A percentile compares a stretch with the other conserved stretches of the same genome.
These are phyloP conservation scores for Akanthomyces lecanii DNA, from an alignment of 2,329 filamentous ascomycete genomes.

Conservation along the genomic window DNA sequence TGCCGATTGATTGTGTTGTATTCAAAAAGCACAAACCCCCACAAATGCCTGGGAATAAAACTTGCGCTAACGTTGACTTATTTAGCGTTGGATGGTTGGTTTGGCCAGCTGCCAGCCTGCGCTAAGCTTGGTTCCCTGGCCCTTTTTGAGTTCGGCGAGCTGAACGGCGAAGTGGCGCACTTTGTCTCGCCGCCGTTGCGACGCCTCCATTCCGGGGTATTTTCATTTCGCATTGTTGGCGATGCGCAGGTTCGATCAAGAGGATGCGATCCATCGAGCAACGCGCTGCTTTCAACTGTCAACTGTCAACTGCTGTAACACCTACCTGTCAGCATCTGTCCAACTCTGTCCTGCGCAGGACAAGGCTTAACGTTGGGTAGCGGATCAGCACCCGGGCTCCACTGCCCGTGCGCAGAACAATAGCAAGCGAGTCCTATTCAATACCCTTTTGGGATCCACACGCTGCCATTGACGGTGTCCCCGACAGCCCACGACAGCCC, in stretches of 20 bases:
- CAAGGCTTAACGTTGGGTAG: background rate
- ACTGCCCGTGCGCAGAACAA: conserved; percentile 16
- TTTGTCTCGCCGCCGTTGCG: no score
- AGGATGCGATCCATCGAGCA: no score
- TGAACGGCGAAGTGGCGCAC: no score
- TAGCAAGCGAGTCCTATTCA: conserved; percentile 18
- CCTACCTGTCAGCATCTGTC: background rate
- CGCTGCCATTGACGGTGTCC: background rate
- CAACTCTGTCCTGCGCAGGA: background rate
- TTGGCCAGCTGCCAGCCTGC: background rate
- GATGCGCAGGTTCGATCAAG: no score
- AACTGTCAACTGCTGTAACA: no score
- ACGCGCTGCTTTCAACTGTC: no score
- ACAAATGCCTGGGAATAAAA: conserved; percentile 12
- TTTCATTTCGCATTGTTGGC: no score
- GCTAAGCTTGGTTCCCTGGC: background rate
- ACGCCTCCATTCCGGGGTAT: no score
- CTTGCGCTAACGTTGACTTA: background rate
- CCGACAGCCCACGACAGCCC: conserved; percentile 8
- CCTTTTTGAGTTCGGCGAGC: background rate
- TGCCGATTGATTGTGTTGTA: conserved; percentile 11
- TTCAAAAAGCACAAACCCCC: conserved; percentile 6
- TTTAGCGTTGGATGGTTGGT: no score
- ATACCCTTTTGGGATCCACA: conserved; percentile 16
- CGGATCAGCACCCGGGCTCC: conserved; percentile 12